phyloP scores from a whole-genome alignment of 176 grass and related monocot species.

The Typha latifolia region DNA sequence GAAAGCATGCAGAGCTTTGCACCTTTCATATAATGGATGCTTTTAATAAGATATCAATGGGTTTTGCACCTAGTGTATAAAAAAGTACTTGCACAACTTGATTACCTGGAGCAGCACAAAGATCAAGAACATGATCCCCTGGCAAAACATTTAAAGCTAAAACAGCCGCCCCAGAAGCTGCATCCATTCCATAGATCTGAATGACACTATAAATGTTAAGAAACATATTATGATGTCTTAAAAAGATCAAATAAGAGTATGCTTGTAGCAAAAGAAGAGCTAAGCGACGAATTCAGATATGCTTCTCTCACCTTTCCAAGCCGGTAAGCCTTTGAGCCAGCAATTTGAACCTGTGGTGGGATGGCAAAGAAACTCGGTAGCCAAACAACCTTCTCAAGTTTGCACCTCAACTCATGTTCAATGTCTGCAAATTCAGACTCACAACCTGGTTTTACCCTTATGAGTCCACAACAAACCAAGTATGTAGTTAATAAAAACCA shows the following conservation, averaged over 20 bases:
- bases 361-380: constrained; percentile 83
- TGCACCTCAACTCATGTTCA: constrained; percentile 66
- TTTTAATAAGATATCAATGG: too few species aligned
- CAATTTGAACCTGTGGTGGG: constrained; percentile 61
- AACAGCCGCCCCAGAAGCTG: constrained; percentile 82
- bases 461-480: constrained; percentile 10
- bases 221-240: not conserved
- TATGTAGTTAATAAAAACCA: too few species aligned
- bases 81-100: constrained; percentile 4
- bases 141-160: constrained; percentile 57
- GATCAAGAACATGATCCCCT: constrained; percentile 89
- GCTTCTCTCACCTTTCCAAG: constrained; percentile 60
- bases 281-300: not conserved
- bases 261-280: not conserved
- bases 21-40: constrained; percentile 31
- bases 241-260: not conserved
- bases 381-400: constrained; percentile 55
- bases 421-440: constrained; percentile 38
- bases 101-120: constrained; percentile 90
- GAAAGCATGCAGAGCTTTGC: constrained; percentile 95
- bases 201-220: not conserved
- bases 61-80: not conserved
- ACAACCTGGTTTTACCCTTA: constrained; percentile 74
- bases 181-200: constrained; percentile 97
- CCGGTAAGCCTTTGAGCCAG: constrained; percentile 65